Percentiles rank a stretch among this genome's conserved stretches.
These are phyloP conservation scores for Fusarium tupiense DNA, from an alignment of 2,329 filamentous ascomycete genomes.

Conservation along the genomic window DNA sequence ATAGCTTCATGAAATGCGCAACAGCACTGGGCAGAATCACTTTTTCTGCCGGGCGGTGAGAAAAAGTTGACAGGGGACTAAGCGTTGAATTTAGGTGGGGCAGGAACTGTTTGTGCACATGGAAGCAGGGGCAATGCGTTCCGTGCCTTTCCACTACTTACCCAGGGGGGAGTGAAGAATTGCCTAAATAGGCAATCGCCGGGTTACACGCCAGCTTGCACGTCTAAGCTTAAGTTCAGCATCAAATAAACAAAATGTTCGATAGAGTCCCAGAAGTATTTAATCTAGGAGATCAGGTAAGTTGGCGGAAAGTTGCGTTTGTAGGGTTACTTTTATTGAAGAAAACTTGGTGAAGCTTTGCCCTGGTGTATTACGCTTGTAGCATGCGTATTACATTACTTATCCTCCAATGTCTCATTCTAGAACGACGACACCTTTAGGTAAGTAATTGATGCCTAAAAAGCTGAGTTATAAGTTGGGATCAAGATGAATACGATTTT, in stretches of 20 bases:
- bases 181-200: slow-evolving; percentile 36
- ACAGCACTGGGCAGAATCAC: slow-evolving; percentile 14
- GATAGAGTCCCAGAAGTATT: not conserved
- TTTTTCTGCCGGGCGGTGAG: slow-evolving; percentile 50
- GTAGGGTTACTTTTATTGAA: not conserved
- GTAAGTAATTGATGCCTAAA: not conserved
- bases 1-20: slow-evolving; percentile 26
- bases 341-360: not conserved
- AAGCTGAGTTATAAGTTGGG: too few relatives aligned
- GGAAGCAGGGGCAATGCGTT: not conserved
- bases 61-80: not conserved
- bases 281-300: too few relatives aligned
- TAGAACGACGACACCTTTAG: too few relatives aligned
- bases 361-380: not conserved
- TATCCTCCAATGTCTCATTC: not conserved
- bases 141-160: slow-evolving; percentile 13
- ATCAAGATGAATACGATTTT: not conserved
- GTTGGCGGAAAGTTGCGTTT: not conserved
- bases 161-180: slow-evolving; percentile 9
- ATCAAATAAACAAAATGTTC: not conserved
- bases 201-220: not conserved
- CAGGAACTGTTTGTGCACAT: slow-evolving; percentile 1
- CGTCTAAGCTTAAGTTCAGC: not conserved
- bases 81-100: not conserved
- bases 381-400: not conserved